Percentiles rank a stretch among this genome's conserved stretches.
Evolutionary conservation across 2,329 filamentous ascomycete genomes (phyloP).

Genomic region (Phialophora tarda): DNA sequence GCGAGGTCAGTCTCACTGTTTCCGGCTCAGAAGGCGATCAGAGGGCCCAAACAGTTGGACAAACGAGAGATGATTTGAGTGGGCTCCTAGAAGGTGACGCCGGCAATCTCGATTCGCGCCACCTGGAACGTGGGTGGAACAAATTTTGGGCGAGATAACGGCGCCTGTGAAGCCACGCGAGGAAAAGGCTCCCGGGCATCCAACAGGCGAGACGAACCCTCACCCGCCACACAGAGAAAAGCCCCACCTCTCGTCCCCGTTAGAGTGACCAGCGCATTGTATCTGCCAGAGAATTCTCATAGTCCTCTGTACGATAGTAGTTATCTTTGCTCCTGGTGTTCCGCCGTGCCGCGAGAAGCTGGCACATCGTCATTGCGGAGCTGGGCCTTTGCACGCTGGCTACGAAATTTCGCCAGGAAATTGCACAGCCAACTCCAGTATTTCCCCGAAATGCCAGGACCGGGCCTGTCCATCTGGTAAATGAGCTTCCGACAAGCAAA

Average conservation of each 20-base stretch:
- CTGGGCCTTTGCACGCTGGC: not conserved
- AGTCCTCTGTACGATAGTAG: not conserved
- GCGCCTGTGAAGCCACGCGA: conserved; percentile 22
- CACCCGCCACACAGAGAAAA: conserved; percentile 7
- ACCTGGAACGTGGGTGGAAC: conserved; percentile 36
- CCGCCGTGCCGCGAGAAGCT: not conserved
- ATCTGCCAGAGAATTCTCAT: not conserved
- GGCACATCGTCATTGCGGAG: not conserved
- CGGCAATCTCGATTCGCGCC: conserved; percentile 36
- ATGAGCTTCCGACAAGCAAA: conserved; percentile 9
- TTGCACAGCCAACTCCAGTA: conserved; percentile 13
- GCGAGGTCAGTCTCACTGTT: not conserved
- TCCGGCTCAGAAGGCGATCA: not conserved
- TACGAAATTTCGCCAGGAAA: conserved; percentile 17
- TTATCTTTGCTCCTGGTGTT: not conserved
- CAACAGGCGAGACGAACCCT: conserved; percentile 22
- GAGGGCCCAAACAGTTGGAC: not conserved
- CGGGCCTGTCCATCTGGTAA: conserved; percentile 10
- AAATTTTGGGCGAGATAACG: conserved; percentile 23
- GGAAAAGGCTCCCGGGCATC: not conserved
- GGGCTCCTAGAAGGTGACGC: conserved; percentile 14
- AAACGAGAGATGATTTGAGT: conserved; percentile 15
- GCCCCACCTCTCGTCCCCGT: conserved; percentile 8
- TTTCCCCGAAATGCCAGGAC: conserved; percentile 14
- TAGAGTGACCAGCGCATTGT: not conserved